A percentile compares a stretch with the other conserved stretches of the same genome.
phyloP scores from a whole-genome alignment of 305 asterid genomes.

The Fraxinus velutina region DNA sequence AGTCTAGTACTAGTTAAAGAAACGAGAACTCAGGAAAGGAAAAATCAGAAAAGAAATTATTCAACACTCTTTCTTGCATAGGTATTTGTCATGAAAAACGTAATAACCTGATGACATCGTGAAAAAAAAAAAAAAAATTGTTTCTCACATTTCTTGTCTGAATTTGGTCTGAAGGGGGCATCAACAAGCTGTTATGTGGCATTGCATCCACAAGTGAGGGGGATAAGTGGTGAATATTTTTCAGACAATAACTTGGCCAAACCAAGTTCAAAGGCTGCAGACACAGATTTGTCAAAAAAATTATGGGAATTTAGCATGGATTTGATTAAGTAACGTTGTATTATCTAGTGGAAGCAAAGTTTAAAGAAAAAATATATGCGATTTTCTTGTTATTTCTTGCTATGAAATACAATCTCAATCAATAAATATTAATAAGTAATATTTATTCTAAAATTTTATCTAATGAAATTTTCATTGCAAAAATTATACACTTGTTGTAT shows the following conservation, averaged over 20 bases:
- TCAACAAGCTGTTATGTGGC: slow-evolving; percentile 61
- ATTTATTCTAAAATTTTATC: too few species aligned
- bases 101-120: not conserved
- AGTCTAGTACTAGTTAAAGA: not conserved
- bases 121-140: not conserved
- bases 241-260: slow-evolving; percentile 47
- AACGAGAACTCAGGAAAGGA: not conserved
- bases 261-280: slow-evolving; percentile 31
- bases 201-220: slow-evolving; percentile 52
- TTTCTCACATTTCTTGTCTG: not conserved
- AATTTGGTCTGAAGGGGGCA: slow-evolving; percentile 44
- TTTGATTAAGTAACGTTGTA: slow-evolving; percentile 22
- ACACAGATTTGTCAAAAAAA: slow-evolving; percentile 41
- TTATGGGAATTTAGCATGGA: slow-evolving; percentile 66
- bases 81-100: not conserved
- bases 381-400: too few species aligned
- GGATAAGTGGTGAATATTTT: slow-evolving; percentile 54
- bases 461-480: too few species aligned
- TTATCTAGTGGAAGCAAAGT: not conserved
- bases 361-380: not conserved
- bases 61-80: too few species aligned
- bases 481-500: too few species aligned
- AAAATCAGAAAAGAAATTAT: not conserved
- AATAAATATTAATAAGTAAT: too few species aligned
- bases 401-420: too few species aligned